Base-by-base conservation (phyloP, 306 rosid species). In the Mimosa pudica region DNA sequence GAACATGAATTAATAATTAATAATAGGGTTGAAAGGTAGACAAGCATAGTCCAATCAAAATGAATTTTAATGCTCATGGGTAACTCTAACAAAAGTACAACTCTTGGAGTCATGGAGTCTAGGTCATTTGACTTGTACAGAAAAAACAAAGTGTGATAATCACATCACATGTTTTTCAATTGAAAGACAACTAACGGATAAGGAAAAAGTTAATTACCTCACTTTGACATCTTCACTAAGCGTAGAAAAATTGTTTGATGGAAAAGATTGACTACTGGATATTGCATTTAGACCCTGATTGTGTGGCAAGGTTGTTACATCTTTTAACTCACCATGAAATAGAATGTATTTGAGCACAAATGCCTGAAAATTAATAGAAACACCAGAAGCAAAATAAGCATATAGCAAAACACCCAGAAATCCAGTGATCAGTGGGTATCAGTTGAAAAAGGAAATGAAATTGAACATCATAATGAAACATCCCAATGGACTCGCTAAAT, bases 271-370 rank as follows among this genome's bases (percentile, higher is more conserved):
- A 88, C 86, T 88, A 79, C 77, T 85, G 77, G 84, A 83, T 68
- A 76, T 78, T 33, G 80, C 85, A 77, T 88, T 85, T 71, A 77
- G 72, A 85, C 89, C 90, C 70, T 74, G 84, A 76, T 74, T 71
- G 55, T 86, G 90, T 76, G 90, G 82, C 84, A 78, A 70, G 75
- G 33, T 77, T 69, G 90, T 74, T 60, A 68, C 85, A 70, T 83
- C 88, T 81, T 82, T 89, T 75, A 85, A 83, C 85, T 89, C 96
- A 20, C 87, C 82, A 12, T 77, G 85, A 80, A 86, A 95, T 82
- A 95, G 79, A 67, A 95, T 85, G 87, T 92, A 86, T 87, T 92
- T 95, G 83, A 95, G 89, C 85, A 91, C 98, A 84, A 87, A 91
- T 67, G 98, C 98, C 98, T 95, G 98, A 75, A 81, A 81, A 81